A percentile compares a stretch with the other conserved stretches of the same genome.
Evolutionary conservation across 495 filamentous ascomycete genomes (phyloP).

Genomic region (Penicillium steckii): DNA sequence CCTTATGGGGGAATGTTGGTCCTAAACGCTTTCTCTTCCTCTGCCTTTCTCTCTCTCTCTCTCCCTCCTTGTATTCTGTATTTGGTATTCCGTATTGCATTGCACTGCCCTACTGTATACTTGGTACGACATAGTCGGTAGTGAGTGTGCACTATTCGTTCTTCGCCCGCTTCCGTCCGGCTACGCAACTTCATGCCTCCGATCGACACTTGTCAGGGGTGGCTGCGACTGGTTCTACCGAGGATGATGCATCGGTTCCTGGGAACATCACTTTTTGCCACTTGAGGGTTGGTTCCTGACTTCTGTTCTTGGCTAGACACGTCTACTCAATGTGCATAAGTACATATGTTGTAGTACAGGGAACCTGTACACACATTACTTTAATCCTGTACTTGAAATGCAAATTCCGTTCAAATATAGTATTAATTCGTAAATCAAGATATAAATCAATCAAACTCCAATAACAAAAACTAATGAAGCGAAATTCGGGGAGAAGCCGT

Average conservation of each 20-base stretch:
- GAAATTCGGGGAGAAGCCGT: constrained; percentile 8
- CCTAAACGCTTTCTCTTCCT: neutral
- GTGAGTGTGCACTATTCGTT: no score
- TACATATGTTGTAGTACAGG: no score
- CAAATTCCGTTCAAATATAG: no score
- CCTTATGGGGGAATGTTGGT: neutral
- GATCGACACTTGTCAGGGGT: constrained; percentile 26
- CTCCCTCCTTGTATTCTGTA: neutral
- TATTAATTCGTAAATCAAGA: no score
- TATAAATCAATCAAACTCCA: no score
- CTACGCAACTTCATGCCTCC: neutral
- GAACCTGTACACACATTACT: no score
- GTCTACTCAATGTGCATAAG: neutral
- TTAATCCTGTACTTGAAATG: no score
- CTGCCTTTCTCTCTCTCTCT: neutral
- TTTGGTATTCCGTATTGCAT: neutral
- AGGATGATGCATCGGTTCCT: constrained; percentile 19
- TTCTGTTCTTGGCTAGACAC: constrained; percentile 2
- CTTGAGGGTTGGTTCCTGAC: neutral
- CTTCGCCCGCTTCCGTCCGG: neutral
- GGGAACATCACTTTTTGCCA: constrained; percentile 1
- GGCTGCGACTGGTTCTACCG: constrained; percentile 20
- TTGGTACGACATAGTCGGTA: no score
- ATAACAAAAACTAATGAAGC: no score
- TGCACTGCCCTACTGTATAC: neutral